These are phyloP conservation scores for Musa acuminata DNA, from an alignment of 176 grass and related monocot species.

Conservation along the genomic window DNA sequence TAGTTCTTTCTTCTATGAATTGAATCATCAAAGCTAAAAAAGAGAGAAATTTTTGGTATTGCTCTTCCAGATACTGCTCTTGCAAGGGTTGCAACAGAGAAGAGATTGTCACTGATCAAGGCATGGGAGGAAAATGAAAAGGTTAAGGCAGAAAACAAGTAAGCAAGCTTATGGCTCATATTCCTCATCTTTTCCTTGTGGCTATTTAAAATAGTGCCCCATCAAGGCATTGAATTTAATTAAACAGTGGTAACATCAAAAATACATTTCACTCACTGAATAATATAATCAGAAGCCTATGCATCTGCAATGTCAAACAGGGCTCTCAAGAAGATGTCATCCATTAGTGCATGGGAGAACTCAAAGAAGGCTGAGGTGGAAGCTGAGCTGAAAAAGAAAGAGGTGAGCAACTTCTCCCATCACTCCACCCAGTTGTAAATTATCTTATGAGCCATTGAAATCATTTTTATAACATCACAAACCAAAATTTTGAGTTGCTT, in stretches of 20 bases:
- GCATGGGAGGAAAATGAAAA: slow-evolving; percentile 85
- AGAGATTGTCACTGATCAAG: slow-evolving; percentile 57
- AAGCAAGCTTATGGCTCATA: background rate
- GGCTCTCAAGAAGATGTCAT: slow-evolving; percentile 46
- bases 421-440: too few species aligned
- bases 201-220: too few species aligned
- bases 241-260: background rate
- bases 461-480: too few species aligned
- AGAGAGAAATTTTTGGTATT: background rate
- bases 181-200: too few species aligned
- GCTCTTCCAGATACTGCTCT: slow-evolving; percentile 41
- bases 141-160: slow-evolving; percentile 74
- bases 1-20: background rate
- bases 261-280: too few species aligned
- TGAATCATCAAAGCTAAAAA: background rate
- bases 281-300: too few species aligned
- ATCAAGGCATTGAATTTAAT: too few species aligned
- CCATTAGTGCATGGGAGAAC: slow-evolving; percentile 80
- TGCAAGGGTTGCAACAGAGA: slow-evolving; percentile 52
- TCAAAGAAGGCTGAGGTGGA: slow-evolving; percentile 59
- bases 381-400: slow-evolving; percentile 56
- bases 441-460: too few species aligned
- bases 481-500: too few species aligned
- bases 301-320: slow-evolving; percentile 20
- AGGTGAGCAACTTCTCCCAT: slow-evolving; percentile 33